Conservation (phyloP, 257 asterid genomes). For the Eustoma russellianum region DNA sequence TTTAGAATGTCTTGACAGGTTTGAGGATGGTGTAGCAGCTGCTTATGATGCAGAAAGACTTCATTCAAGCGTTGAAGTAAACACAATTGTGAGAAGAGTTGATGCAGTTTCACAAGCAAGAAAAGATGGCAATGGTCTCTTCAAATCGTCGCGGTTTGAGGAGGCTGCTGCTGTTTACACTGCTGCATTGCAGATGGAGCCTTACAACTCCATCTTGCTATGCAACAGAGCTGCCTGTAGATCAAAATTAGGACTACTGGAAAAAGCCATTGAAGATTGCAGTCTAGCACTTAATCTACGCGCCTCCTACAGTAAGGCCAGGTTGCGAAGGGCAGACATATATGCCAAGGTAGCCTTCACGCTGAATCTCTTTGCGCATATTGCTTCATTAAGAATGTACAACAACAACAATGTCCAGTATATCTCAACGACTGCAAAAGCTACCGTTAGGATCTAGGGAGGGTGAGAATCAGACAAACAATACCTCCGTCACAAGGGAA, state of each 20-base stretch:
- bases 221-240: constrained; percentile 61
- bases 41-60: constrained; percentile 34
- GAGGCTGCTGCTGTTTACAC: constrained; percentile 43
- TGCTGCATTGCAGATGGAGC: constrained; percentile 40
- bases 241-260: constrained; percentile 22
- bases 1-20: constrained; percentile 20
- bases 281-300: constrained; percentile 35
- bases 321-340: constrained; percentile 45
- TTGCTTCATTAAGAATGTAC: too few relatives aligned
- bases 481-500: too few relatives aligned
- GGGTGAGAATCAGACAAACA: too few relatives aligned
- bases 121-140: constrained; percentile 37
- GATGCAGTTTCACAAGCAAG: constrained; percentile 27
- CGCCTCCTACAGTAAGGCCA: constrained; percentile 52
- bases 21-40: constrained; percentile 45
- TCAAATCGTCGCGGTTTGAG: constrained; percentile 27
- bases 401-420: too few relatives aligned
- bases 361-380: not conserved
- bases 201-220: constrained; percentile 41
- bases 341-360: constrained; percentile 37
- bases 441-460: too few relatives aligned
- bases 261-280: constrained; percentile 62
- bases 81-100: constrained; percentile 17
- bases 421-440: too few relatives aligned
- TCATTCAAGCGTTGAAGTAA: constrained; percentile 25